phyloP scores from a whole-genome alignment of 805 yeast genomes.

The Saturnispora zaruensis region DNA sequence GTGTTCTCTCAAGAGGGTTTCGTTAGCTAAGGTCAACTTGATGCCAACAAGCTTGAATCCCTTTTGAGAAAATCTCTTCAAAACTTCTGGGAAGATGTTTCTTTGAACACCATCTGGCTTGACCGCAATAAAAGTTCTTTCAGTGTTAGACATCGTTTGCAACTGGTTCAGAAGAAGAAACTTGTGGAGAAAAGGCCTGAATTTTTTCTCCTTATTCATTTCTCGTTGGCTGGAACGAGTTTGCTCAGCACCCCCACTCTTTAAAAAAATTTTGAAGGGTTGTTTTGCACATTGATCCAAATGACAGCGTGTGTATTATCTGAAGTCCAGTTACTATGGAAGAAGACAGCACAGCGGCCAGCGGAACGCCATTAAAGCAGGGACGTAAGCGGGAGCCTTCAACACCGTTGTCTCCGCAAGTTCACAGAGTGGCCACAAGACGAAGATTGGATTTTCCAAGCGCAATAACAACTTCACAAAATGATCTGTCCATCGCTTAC shows the following conservation, averaged over 20 bases:
- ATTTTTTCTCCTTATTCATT: background rate
- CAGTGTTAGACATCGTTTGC: slow-evolving; percentile 48
- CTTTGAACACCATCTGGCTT: slow-evolving; percentile 99
- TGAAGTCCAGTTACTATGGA: background rate
- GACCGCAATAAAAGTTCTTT: slow-evolving; percentile 88
- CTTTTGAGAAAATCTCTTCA: slow-evolving; percentile 91
- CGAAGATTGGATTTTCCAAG: background rate
- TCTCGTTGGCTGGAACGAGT: background rate
- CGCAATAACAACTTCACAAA: background rate
- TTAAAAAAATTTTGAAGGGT: background rate
- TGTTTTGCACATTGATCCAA: background rate
- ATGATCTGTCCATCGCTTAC: background rate
- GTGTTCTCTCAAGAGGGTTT: slow-evolving; percentile 82
- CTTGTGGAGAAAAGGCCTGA: background rate
- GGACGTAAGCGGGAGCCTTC: slow-evolving; percentile 1
- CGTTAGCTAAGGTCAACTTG: slow-evolving; percentile 83
- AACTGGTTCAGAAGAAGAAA: background rate
- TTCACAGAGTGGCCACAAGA: background rate
- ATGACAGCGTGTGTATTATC: background rate
- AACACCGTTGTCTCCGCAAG: slow-evolving; percentile 4
- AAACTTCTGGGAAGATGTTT: slow-evolving; percentile 84
- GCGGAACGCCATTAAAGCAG: background rate
- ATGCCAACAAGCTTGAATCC: slow-evolving; percentile 97
- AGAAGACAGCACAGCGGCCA: background rate
- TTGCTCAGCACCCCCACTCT: background rate